phyloP scores from a whole-genome alignment of 257 asterid genomes.

The Anisodus tanguticus region DNA sequence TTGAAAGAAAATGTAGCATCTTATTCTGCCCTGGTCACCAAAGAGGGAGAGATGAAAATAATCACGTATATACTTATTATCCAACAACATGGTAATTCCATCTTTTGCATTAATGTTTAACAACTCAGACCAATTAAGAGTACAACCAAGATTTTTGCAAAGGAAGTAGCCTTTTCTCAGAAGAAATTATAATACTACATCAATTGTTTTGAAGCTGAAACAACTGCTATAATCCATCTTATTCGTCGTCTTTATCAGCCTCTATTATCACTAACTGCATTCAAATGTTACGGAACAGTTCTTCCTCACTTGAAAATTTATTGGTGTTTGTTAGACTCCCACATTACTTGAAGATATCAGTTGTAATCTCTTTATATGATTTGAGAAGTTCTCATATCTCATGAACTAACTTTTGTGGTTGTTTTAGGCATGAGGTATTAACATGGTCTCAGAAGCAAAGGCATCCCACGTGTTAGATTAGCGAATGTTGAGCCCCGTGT shows the following conservation, averaged over 20 bases:
- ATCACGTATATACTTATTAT: neutral
- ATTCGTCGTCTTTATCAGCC: neutral
- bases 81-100: constrained; percentile 23
- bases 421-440: neutral
- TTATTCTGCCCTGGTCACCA: constrained; percentile 74
- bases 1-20: constrained; percentile 61
- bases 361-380: neutral
- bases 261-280: constrained; percentile 2
- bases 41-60: constrained; percentile 37
- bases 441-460: neutral
- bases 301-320: neutral
- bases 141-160: neutral
- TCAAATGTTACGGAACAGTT: constrained; percentile 16
- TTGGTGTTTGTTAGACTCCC: neutral
- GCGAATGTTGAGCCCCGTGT: neutral
- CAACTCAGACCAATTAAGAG: neutral
- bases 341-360: constrained; percentile 14
- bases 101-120: constrained; percentile 9
- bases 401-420: constrained; percentile 3
- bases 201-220: neutral
- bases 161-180: neutral
- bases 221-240: constrained; percentile 9
- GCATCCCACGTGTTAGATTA: neutral
- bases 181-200: neutral
- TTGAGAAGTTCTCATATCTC: constrained; percentile 8